Conservation (phyloP, 148 eudicot species). For the Amaranthus hypochondriacus region DNA sequence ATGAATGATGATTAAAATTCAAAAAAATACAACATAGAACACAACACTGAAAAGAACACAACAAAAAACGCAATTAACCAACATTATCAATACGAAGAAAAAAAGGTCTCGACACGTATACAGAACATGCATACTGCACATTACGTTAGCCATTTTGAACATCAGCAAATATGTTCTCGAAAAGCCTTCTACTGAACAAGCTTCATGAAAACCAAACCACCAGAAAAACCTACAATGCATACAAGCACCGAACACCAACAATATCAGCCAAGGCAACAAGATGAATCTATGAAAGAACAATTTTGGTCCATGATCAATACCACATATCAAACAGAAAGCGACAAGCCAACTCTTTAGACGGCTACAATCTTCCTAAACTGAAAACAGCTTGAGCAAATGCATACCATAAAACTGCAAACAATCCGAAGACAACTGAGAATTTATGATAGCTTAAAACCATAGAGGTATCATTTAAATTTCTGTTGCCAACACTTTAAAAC, state of each 20-base stretch:
- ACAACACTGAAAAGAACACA: background rate
- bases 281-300: slow-evolving; percentile 10
- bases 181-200: slow-evolving; percentile 18
- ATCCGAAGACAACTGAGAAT: background rate
- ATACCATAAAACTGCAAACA: slow-evolving; percentile 28
- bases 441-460: slow-evolving; percentile 17
- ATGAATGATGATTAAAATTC: no score
- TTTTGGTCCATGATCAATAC: slow-evolving; percentile 17
- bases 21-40: no score
- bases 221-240: slow-evolving; percentile 25
- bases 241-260: slow-evolving; percentile 13
- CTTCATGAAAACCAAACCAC: slow-evolving; percentile 32
- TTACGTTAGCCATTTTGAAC: slow-evolving; percentile 4
- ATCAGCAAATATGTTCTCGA: slow-evolving; percentile 10
- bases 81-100: no score
- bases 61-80: background rate
- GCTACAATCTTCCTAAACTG: slow-evolving; percentile 25
- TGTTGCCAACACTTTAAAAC: no score
- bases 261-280: slow-evolving; percentile 3
- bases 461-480: background rate
- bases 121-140: slow-evolving; percentile 11
- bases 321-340: slow-evolving; percentile 20
- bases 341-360: slow-evolving; percentile 15
- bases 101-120: background rate
- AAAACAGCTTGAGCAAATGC: slow-evolving; percentile 28